Evolutionary conservation across 2,329 filamentous ascomycete genomes (phyloP).

Genomic region (Hypoxylon sp.): DNA sequence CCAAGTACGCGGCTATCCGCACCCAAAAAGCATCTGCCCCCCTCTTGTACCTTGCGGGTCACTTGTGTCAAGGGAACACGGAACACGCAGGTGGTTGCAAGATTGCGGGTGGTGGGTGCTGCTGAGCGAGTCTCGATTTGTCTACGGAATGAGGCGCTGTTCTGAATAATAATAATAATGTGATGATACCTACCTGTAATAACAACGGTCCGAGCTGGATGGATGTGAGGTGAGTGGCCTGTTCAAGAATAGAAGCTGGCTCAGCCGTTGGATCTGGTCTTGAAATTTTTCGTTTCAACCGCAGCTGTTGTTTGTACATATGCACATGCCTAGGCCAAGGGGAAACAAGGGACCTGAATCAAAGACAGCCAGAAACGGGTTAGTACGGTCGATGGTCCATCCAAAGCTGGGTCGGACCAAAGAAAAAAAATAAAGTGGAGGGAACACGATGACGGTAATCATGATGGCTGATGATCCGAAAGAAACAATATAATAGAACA

Average conservation of each 20-base stretch:
- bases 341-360: constrained; percentile 40
- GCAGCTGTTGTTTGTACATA: constrained; percentile 18
- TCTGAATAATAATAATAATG: constrained; percentile 1
- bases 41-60: constrained; percentile 43
- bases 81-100: constrained; percentile 25
- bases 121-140: constrained; percentile 12
- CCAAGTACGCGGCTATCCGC: constrained; percentile 46
- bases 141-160: constrained; percentile 7
- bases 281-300: constrained; percentile 29
- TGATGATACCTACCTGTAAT: too few relatives aligned
- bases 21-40: constrained; percentile 31
- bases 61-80: constrained; percentile 30
- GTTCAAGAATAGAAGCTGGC: constrained; percentile 20
- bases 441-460: constrained; percentile 28
- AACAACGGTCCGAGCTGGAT: not conserved
- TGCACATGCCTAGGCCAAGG: constrained; percentile 19
- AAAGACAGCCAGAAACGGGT: constrained; percentile 27
- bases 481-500: constrained; percentile 20
- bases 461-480: constrained; percentile 34
- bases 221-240: constrained; percentile 8
- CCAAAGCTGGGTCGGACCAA: constrained; percentile 13
- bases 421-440: constrained; percentile 38
- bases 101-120: constrained; percentile 8
- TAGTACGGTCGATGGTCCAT: constrained; percentile 22
- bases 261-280: constrained; percentile 19